Evolutionary conservation across 148 eudicot genomes (phyloP).

Genomic region (Rhododendron mucronatum): DNA sequence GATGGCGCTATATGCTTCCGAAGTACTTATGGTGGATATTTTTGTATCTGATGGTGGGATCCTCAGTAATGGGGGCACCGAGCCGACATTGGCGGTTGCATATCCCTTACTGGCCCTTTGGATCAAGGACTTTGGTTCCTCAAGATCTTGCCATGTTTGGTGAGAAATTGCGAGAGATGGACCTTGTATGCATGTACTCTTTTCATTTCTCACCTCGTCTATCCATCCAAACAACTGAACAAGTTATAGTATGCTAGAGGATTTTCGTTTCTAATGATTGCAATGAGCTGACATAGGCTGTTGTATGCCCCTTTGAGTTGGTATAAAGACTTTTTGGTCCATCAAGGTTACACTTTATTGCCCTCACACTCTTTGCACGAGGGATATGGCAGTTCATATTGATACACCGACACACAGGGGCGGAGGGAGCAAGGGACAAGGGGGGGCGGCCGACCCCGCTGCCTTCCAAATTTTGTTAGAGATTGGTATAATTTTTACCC

Average conservation of each 20-base stretch:
- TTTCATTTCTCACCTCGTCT: background rate
- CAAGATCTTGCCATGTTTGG: no score
- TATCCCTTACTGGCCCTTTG: background rate
- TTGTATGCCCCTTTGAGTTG: background rate
- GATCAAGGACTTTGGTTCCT: background rate
- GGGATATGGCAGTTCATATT: background rate
- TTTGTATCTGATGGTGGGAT: background rate
- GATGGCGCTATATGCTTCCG: background rate
- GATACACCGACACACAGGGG: background rate
- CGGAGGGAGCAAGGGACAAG: no score
- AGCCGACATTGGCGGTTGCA: background rate
- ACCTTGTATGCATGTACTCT: background rate
- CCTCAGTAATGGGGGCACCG: background rate
- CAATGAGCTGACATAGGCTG: background rate
- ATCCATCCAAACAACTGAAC: background rate
- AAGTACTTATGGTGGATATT: background rate
- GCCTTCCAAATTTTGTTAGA: no score
- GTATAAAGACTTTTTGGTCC: background rate
- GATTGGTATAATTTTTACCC: no score
- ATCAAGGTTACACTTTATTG: background rate
- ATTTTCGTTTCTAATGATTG: background rate
- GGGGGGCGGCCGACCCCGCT: no score
- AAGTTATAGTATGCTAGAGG: background rate
- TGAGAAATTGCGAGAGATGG: no score
- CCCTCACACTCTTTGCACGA: background rate